Evolutionary conservation across 306 rosid species (phyloP).

Genomic region (Quercus wislizeni): DNA sequence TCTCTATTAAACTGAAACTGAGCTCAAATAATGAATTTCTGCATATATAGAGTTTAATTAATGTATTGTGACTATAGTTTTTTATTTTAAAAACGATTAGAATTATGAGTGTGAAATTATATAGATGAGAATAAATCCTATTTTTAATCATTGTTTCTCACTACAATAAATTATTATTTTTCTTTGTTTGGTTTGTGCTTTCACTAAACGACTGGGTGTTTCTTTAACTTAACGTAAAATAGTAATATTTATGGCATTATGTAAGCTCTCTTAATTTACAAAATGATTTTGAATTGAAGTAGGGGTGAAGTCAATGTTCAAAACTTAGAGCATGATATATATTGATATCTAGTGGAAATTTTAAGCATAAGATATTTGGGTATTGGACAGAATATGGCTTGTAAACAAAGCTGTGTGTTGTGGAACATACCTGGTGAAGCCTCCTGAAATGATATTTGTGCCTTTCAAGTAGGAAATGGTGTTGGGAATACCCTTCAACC

Average conservation of each 20-base stretch:
- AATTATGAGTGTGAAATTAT: background rate
- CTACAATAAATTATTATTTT: background rate
- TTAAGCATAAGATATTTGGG: background rate
- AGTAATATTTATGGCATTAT: background rate
- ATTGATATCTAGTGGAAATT: background rate
- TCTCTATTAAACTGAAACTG: background rate
- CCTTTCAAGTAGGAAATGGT: no score
- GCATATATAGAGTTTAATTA: background rate
- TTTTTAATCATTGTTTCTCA: background rate
- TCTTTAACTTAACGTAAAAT: background rate
- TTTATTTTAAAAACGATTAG: background rate
- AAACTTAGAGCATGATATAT: no score
- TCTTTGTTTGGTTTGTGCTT: background rate
- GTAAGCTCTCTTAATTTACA: background rate
- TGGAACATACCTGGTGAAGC: background rate
- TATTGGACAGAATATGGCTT: background rate
- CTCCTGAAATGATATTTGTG: background rate
- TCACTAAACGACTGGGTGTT: background rate
- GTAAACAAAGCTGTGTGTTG: no score
- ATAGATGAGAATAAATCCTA: background rate
- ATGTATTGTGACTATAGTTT: background rate
- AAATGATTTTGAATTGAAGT: background rate
- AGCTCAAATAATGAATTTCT: background rate
- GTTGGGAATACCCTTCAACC: background rate
- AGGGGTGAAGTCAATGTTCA: background rate